phyloP scores from a whole-genome alignment of 306 rosid species.

The Vachellia pachyceras region DNA sequence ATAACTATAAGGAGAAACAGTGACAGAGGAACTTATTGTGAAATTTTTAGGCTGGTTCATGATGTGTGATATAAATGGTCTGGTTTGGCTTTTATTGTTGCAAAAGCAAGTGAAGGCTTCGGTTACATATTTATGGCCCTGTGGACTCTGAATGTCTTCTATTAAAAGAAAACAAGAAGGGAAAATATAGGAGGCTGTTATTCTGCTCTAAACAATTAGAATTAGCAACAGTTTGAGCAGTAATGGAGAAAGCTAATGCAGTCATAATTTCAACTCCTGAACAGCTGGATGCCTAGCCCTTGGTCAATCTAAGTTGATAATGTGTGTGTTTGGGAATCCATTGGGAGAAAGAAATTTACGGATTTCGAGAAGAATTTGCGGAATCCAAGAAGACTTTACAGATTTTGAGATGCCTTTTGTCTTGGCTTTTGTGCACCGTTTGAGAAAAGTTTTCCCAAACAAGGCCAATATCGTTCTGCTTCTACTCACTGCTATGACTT shows the following conservation, averaged over 20 bases:
- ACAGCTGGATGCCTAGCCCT: neutral
- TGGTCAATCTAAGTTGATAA: neutral
- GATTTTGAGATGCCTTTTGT: too few species aligned
- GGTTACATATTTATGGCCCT: neutral
- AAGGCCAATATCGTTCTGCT: neutral
- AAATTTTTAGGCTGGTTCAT: neutral
- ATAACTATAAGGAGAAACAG: neutral
- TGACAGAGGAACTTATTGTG: neutral
- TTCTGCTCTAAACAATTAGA: neutral
- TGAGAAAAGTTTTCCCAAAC: too few species aligned
- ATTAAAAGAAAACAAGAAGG: neutral
- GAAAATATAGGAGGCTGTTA: neutral
- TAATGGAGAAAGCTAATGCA: neutral
- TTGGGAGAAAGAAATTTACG: too few species aligned
- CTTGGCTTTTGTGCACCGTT: too few species aligned
- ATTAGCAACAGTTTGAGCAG: slow-evolving; percentile 2
- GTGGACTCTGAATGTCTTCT: neutral
- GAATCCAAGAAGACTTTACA: too few species aligned
- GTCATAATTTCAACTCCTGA: neutral
- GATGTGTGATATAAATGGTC: slow-evolving; percentile 5
- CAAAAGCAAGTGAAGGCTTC: neutral
- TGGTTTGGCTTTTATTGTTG: slow-evolving; percentile 9
- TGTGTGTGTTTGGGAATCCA: too few species aligned
- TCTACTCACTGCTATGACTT: neutral
- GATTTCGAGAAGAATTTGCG: too few species aligned